Conservation (phyloP, 495 filamentous ascomycete species). For the Jackrogersella multiformis region DNA sequence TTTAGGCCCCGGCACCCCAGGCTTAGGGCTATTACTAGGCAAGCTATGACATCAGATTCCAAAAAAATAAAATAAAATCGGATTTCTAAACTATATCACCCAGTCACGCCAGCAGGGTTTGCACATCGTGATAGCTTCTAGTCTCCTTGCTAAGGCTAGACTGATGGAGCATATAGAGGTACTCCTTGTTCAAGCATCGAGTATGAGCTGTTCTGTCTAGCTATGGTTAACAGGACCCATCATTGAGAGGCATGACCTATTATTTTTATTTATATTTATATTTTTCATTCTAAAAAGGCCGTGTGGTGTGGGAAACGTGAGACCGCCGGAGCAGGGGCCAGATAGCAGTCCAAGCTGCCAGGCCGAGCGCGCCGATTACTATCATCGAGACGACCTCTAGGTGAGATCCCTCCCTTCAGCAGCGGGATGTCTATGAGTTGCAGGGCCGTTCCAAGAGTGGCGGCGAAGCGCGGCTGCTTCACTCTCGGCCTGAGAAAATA, state of each 20-base stretch:
- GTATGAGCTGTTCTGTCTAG: slow-evolving; percentile 5
- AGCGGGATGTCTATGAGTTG: slow-evolving; percentile 18
- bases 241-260: not conserved
- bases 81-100: not conserved
- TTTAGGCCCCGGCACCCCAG: slow-evolving; percentile 10
- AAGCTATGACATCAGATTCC: slow-evolving; percentile 16
- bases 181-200: not conserved
- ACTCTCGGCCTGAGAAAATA: slow-evolving; percentile 20
- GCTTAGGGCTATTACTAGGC: slow-evolving; percentile 14
- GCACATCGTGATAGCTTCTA: slow-evolving; percentile 2
- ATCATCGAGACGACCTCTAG: slow-evolving; percentile 5
- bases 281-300: not conserved
- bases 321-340: too few species aligned
- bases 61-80: too few species aligned
- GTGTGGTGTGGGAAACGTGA: too few species aligned
- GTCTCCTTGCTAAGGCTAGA: not conserved
- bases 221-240: not conserved
- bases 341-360: not conserved
- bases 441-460: slow-evolving; percentile 25
- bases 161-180: not conserved
- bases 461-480: slow-evolving; percentile 22
- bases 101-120: slow-evolving; percentile 6
- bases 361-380: too few species aligned
- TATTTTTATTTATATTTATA: too few species aligned
- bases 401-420: slow-evolving; percentile 12